Percentiles rank a stretch among this genome's conserved stretches.
Evolutionary conservation across 805 yeast species (phyloP).

Genomic region (Lipomyces sp.): DNA sequence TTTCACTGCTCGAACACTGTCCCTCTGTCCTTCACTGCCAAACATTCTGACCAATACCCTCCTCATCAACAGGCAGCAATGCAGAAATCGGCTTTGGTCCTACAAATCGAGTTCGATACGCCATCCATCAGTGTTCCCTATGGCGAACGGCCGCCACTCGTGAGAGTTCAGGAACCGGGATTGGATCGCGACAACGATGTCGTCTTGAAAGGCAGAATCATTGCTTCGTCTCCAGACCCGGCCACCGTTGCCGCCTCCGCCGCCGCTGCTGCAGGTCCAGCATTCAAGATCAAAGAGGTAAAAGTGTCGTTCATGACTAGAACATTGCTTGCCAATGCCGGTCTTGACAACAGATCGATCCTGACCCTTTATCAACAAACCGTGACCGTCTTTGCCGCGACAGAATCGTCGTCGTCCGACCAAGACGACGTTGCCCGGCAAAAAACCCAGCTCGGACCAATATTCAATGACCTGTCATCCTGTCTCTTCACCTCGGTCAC

Average conservation of each 20-base stretch:
- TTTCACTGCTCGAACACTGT: too few species aligned
- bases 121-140: neutral
- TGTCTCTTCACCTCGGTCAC: constrained; percentile 3
- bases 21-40: neutral
- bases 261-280: neutral
- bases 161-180: neutral
- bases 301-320: neutral
- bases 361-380: neutral
- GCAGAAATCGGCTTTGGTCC: neutral
- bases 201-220: neutral
- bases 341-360: neutral
- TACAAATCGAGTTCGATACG: constrained; percentile 1
- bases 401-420: neutral
- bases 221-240: neutral
- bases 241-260: neutral
- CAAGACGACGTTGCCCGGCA: neutral
- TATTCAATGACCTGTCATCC: neutral
- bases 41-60: neutral
- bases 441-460: neutral
- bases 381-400: neutral
- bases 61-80: neutral
- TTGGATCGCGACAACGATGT: constrained; percentile 1
- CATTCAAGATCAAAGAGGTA: neutral
- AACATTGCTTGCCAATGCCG: neutral
- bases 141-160: constrained; percentile 7